Conservation (phyloP, 768 basidiomycete genomes). For the Amanita muscaria region DNA sequence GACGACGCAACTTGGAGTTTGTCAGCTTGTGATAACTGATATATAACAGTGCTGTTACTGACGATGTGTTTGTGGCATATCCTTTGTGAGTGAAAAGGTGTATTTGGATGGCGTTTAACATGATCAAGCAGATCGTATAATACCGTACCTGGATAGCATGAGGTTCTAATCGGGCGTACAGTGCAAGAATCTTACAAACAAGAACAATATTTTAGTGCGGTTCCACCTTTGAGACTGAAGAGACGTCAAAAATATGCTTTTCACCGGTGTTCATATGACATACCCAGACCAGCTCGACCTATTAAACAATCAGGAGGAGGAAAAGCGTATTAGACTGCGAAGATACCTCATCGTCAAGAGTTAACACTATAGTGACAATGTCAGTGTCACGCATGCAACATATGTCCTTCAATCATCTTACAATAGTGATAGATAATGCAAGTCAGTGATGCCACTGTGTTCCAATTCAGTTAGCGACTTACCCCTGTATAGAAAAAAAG, state of each 20-base stretch:
- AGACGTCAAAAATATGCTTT: neutral
- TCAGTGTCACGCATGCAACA: neutral
- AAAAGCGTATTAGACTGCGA: neutral
- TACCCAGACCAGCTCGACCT: constrained; percentile 1
- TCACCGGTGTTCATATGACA: neutral
- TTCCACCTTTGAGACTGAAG: constrained; percentile 1
- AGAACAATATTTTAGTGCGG: neutral
- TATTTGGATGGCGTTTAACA: neutral
- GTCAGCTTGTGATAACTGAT: neutral
- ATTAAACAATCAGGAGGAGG: neutral
- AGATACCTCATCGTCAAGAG: neutral
- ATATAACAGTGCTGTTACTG: neutral
- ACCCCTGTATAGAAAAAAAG: neutral
- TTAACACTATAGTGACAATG: neutral
- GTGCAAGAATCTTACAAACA: neutral
- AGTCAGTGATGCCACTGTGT: neutral
- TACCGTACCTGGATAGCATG: neutral
- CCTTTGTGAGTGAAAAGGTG: constrained; percentile 21
- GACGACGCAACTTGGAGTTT: constrained; percentile 29
- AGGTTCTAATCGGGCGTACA: no score
- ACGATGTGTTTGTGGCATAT: constrained; percentile 27
- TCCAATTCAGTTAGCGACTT: no score
- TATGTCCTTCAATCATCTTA: neutral
- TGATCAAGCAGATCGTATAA: neutral
- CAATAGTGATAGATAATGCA: constrained; percentile 2